Base-by-base conservation (phyloP, 2,329 filamentous ascomycete genomes). In the Reticulascus tulasneorum region DNA sequence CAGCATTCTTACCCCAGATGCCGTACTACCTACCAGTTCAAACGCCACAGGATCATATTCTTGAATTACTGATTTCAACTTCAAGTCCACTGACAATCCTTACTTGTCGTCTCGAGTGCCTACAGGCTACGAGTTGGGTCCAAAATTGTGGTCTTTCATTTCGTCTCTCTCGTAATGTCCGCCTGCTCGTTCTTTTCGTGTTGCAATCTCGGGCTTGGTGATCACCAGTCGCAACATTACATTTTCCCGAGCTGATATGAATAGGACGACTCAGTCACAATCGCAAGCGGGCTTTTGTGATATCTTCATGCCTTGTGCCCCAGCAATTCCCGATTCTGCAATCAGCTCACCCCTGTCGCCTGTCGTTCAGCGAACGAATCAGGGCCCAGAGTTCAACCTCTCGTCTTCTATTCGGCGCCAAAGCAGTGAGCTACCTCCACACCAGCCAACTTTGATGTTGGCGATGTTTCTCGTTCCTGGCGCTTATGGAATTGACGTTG, bases 331-430 rank as follows among this genome's bases (percentile, higher is more conserved):
- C 27, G 13, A 29, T 32, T 27, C 31, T 23, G 33, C 20, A 46
- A 49, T 29, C 19, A 51, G 42, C 45, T 46, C 33, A 22, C 45
- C 50, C 48, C 37, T 43, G 27, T 42, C 40, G 32, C 29, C 32
- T 35, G 36, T 26, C 35, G 35, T 29, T 17, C 7, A 32, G 16
- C 27, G 31, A 26, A 39, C 51, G 47, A 53, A 53, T 53, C 30
- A 47, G 37, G 31, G 27, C 13, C 12, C 18, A 9, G 19, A 42
- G 17, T 27, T 33, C 18, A 17, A 23, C 36, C 40, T 49, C 37
- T 38, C 33, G 17, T 30, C 38, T 49, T 26, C 38, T 28, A 53
- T 53, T 53, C 45, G 49, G 38, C 40, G 21, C 22, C 28, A 21
- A 24, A 24, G 23, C 23, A n/a, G 23, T 16, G 10, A 20, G 23